Base-by-base conservation (phyloP, 2,329 filamentous ascomycete species). In the Colletotrichum sp. region DNA sequence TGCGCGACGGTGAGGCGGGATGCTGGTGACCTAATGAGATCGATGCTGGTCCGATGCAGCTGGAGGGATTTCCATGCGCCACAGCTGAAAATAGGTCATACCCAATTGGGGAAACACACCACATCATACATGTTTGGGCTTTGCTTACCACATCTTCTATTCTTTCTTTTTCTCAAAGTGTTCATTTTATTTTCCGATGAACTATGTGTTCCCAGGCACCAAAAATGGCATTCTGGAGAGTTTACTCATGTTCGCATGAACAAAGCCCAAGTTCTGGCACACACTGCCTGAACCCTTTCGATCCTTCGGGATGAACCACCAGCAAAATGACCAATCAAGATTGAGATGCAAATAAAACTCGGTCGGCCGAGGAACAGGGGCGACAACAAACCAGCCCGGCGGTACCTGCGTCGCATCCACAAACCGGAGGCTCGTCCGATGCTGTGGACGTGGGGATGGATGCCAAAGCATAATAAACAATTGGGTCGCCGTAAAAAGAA, bases 31-130 rank as follows among this genome's bases (percentile, higher is more conserved):
- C 21, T 32, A 61, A 18, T 21, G 18, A 13, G 18, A 21, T 13
- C 32, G 28, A 62, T 24, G 18, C 58, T 30, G 28, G 32, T 30
- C 21, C 13, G 58, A 62, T 62, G 58, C 58, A 21, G 58, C 58
- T 30, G 56, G 56, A 60, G 26, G 56, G 21, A 43, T 24, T 68
- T 4, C 26, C 38, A 30, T 73, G 70, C 64, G 73, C 73, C 70
- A 73, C 70, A 32, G 58, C 70, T 73, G 58, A 73, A 69, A 52
- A 60, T 55, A 65, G 73, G 55, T 18, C 61, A n/a, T 28, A 13
- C 12, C 65, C 28, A 32, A 60, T 18, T 60, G n/a, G 12, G 36
- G 38, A 69, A 10, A n/a, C 52, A 18, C 21, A 15, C 24, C 34
- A 60, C 13, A 52, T 26, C 8, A 21, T 6, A 52, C n/a, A 21